Conservation (phyloP, 306 rosid species). For the Fagus crenata region DNA sequence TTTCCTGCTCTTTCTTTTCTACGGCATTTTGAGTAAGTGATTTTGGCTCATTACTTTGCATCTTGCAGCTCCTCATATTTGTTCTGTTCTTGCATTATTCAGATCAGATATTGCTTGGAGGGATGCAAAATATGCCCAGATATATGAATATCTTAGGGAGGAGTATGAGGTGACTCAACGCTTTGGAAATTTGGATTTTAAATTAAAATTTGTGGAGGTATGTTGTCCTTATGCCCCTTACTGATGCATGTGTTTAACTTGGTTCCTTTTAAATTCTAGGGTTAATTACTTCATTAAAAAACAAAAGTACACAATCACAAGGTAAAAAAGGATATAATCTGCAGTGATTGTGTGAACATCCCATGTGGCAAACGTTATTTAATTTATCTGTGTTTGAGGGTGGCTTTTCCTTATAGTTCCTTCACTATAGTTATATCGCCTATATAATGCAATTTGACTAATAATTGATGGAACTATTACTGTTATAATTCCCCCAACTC, state of each 20-base stretch:
- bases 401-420: not conserved
- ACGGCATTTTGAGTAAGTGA: constrained; percentile 15
- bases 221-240: not conserved
- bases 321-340: not conserved
- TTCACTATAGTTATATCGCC: not conserved
- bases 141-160: constrained; percentile 80
- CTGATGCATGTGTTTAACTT: not conserved
- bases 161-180: constrained; percentile 95
- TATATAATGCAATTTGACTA: not conserved
- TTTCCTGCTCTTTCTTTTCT: constrained; percentile 2
- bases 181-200: constrained; percentile 86
- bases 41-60: constrained; percentile 19
- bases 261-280: constrained; percentile 5
- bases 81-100: constrained; percentile 33
- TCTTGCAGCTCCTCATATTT: constrained; percentile 13
- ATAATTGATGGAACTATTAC: not conserved
- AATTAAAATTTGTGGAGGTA: constrained; percentile 91
- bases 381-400: not conserved
- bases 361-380: not conserved
- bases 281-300: not conserved
- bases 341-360: not conserved
- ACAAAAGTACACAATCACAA: not conserved
- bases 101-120: constrained; percentile 99
- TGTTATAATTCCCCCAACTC: not conserved
- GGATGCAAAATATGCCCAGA: constrained; percentile 92